These are phyloP conservation scores for Bipolaris cookei DNA, from an alignment of 2,329 filamentous ascomycete species.

Conservation along the genomic window DNA sequence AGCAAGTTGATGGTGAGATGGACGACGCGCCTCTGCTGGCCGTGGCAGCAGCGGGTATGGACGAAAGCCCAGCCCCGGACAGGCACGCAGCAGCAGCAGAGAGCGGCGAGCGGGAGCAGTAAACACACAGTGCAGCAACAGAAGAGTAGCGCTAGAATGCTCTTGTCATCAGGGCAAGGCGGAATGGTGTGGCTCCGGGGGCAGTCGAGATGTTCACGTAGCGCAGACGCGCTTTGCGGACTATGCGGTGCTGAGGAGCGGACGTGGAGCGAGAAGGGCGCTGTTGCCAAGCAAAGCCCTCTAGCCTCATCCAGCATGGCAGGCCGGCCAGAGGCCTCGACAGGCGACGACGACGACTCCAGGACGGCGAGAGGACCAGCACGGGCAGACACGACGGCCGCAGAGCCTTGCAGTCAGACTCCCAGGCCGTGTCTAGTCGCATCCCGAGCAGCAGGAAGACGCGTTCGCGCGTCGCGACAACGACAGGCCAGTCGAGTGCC, in stretches of 20 bases:
- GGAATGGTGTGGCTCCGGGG: slow-evolving; percentile 33
- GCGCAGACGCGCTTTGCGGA: slow-evolving; percentile 42
- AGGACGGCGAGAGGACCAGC: slow-evolving; percentile 2
- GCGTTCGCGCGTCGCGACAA: slow-evolving; percentile 36
- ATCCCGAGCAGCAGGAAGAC: slow-evolving; percentile 14
- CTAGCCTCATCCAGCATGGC: slow-evolving; percentile 26
- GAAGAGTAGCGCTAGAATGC: slow-evolving; percentile 32
- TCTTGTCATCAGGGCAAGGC: slow-evolving; percentile 39
- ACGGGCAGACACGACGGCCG: slow-evolving; percentile 3
- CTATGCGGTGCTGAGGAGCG: slow-evolving; percentile 42
- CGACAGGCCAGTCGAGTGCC: slow-evolving; percentile 43
- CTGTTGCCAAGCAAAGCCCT: slow-evolving; percentile 17
- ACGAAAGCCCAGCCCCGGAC: slow-evolving; percentile 19
- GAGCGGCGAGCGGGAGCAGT: slow-evolving; percentile 11
- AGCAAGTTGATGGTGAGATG: slow-evolving; percentile 38
- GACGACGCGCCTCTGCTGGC: slow-evolving; percentile 33
- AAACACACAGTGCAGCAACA: slow-evolving; percentile 37
- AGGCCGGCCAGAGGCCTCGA: slow-evolving; percentile 18
- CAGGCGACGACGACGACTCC: slow-evolving; percentile 23
- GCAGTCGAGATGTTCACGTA: slow-evolving; percentile 43
- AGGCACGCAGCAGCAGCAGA: slow-evolving; percentile 18
- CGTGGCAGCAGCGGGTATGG: slow-evolving; percentile 20
- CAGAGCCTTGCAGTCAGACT: slow-evolving; percentile 3
- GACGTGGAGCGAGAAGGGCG: slow-evolving; percentile 20
- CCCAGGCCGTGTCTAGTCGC: slow-evolving; percentile 8